phyloP scores from a whole-genome alignment of 1,284 basidiomycete genomes.

The Clitocybe nebularis region DNA sequence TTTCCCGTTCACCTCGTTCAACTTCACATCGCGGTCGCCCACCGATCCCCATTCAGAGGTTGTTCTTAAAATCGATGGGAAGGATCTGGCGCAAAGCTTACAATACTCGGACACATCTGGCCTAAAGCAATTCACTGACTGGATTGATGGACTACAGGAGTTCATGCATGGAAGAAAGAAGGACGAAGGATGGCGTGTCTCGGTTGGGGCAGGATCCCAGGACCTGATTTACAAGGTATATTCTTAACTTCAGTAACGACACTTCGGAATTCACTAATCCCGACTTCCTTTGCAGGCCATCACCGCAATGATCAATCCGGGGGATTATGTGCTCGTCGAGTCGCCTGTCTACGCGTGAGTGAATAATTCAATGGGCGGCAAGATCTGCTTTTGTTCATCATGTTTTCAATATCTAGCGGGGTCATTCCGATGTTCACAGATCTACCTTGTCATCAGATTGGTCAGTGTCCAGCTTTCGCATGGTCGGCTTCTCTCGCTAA shows the following conservation, averaged over 20 bases:
- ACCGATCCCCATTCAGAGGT: conserved; percentile 40
- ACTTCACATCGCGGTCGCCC: conserved; percentile 53
- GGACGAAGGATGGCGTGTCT: conserved; percentile 70
- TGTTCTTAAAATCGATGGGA: conserved; percentile 49
- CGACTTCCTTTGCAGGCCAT: conserved; percentile 24
- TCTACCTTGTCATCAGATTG: conserved; percentile 55
- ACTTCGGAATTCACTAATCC: not conserved
- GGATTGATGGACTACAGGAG: conserved; percentile 68
- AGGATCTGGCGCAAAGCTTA: conserved; percentile 58
- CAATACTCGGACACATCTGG: conserved; percentile 83
- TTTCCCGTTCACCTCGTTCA: conserved; percentile 84
- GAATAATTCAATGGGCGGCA: conserved; percentile 2
- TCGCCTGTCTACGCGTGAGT: conserved; percentile 80
- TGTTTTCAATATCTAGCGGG: conserved; percentile 36
- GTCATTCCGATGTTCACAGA: conserved; percentile 55
- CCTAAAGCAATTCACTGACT: conserved; percentile 55
- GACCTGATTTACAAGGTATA: conserved; percentile 83
- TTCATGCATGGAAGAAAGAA: conserved; percentile 54
- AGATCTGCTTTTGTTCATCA: no score
- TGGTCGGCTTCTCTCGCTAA: no score
- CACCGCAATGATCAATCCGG: conserved; percentile 63
- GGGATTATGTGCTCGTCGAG: conserved; percentile 80
- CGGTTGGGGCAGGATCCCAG: conserved; percentile 82
- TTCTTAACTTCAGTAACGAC: not conserved
- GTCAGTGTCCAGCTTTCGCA: conserved; percentile 35